phyloP scores from a whole-genome alignment of 768 basidiomycete species.

The Coprinopsis strossmayeri region DNA sequence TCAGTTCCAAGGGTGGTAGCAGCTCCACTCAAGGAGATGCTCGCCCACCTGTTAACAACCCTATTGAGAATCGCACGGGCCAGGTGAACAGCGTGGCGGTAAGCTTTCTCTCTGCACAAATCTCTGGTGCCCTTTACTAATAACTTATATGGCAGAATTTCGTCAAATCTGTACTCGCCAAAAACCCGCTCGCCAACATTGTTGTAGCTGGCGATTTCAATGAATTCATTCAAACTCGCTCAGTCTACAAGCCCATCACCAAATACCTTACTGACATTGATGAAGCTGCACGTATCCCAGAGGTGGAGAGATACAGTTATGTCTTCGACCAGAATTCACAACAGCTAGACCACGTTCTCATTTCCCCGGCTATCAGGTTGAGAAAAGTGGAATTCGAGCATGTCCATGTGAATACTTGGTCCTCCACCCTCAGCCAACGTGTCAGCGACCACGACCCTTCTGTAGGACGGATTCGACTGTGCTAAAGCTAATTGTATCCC shows the following conservation, averaged over 20 bases:
- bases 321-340: slow-evolving; percentile 53
- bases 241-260: slow-evolving; percentile 40
- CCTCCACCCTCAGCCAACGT: slow-evolving; percentile 30
- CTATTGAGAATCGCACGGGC: slow-evolving; percentile 36
- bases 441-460: slow-evolving; percentile 60
- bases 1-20: slow-evolving; percentile 52
- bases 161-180: slow-evolving; percentile 34
- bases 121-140: background rate
- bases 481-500: slow-evolving; percentile 24
- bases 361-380: slow-evolving; percentile 36
- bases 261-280: slow-evolving; percentile 42
- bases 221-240: slow-evolving; percentile 48
- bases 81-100: slow-evolving; percentile 50
- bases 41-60: slow-evolving; percentile 51
- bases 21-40: slow-evolving; percentile 49
- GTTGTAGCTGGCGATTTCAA: slow-evolving; percentile 58
- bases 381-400: slow-evolving; percentile 46
- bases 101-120: slow-evolving; percentile 14
- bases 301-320: slow-evolving; percentile 54
- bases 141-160: slow-evolving; percentile 32
- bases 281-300: slow-evolving; percentile 38
- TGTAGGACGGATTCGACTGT: slow-evolving; percentile 33
- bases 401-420: slow-evolving; percentile 58
- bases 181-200: slow-evolving; percentile 40
- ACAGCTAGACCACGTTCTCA: slow-evolving; percentile 54